Conservation (phyloP, 306 rosid species). For the Trifolium repens region DNA sequence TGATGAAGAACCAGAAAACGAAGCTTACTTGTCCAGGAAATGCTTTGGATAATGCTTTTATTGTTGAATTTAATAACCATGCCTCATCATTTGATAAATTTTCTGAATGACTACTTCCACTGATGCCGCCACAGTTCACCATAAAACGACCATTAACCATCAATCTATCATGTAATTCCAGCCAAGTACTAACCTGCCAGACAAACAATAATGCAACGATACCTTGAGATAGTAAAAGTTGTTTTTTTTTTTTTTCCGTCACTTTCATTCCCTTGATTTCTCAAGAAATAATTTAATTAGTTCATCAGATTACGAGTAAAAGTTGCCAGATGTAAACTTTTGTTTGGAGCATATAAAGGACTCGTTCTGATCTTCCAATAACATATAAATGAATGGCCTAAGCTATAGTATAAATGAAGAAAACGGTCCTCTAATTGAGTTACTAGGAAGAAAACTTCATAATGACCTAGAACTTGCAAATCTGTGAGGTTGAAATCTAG, state of each 20-base stretch:
- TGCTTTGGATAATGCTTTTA: constrained; percentile 71
- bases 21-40: constrained; percentile 78
- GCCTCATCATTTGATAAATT: constrained; percentile 49
- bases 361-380: not conserved
- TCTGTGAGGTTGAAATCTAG: constrained; percentile 22
- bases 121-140: constrained; percentile 89
- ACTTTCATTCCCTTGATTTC: constrained; percentile 4
- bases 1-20: constrained; percentile 24
- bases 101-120: constrained; percentile 38
- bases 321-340: not conserved
- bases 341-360: not conserved
- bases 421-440: constrained; percentile 13
- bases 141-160: constrained; percentile 82
- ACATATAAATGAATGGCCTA: not conserved
- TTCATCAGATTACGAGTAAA: not conserved
- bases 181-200: constrained; percentile 71
- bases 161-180: constrained; percentile 62
- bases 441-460: constrained; percentile 5
- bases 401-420: not conserved
- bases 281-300: not conserved
- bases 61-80: constrained; percentile 62
- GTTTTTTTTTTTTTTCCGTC: not conserved
- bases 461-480: constrained; percentile 20
- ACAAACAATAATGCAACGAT: constrained; percentile 12
- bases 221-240: constrained; percentile 8